A percentile compares a stretch with the other conserved stretches of the same genome.
phyloP scores from a whole-genome alignment of 2,329 filamentous ascomycete species.

The Botrytis hyacinthi region DNA sequence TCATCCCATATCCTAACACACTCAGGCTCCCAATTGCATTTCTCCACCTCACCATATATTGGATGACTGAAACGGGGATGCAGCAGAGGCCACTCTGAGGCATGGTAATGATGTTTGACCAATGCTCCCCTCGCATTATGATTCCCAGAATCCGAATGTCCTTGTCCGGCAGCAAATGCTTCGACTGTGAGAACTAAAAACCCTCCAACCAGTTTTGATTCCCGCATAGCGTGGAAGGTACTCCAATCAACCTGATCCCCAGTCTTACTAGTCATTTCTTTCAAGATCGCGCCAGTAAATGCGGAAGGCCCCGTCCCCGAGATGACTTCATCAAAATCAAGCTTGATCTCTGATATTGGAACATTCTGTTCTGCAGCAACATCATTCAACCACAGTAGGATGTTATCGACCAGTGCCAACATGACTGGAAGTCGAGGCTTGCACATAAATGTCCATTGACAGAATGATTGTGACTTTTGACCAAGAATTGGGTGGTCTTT shows the following conservation, averaged over 20 bases:
- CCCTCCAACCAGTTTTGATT: slow-evolving; percentile 63
- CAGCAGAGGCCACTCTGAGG: slow-evolving; percentile 66
- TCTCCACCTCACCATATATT: slow-evolving; percentile 67
- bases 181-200: slow-evolving; percentile 68
- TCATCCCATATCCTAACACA: slow-evolving; percentile 66
- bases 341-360: slow-evolving; percentile 57
- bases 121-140: slow-evolving; percentile 64
- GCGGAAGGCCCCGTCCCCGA: slow-evolving; percentile 70
- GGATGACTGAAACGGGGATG: slow-evolving; percentile 68
- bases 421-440: slow-evolving; percentile 67
- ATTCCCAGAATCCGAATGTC: slow-evolving; percentile 70
- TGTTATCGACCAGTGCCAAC: slow-evolving; percentile 65
- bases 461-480: slow-evolving; percentile 67
- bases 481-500: slow-evolving; percentile 63
- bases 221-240: slow-evolving; percentile 61
- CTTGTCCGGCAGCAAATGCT: slow-evolving; percentile 70
- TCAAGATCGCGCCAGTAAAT: slow-evolving; percentile 63
- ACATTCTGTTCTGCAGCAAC: slow-evolving; percentile 59
- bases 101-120: slow-evolving; percentile 74
- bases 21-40: slow-evolving; percentile 66
- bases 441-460: slow-evolving; percentile 73
- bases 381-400: slow-evolving; percentile 62
- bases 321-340: slow-evolving; percentile 72
- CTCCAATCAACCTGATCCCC: slow-evolving; percentile 57
- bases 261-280: slow-evolving; percentile 56